Evolutionary conservation across 2,329 filamentous ascomycete species (phyloP), one percentile per base, ranked within the genome.

Genomic region (Knufia petricola): DNA sequence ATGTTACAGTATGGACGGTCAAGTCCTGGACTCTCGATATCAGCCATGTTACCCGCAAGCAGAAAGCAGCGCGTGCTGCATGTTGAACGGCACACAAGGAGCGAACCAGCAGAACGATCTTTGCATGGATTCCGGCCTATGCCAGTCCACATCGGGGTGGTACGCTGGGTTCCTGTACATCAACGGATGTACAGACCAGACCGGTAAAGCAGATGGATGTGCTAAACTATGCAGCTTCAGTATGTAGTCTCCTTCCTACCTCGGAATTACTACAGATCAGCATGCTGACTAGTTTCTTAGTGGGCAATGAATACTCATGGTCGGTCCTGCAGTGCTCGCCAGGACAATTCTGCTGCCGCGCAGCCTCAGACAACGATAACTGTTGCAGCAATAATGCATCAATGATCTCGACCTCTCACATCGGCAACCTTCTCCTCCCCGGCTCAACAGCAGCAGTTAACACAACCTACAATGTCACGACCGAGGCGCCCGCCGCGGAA

Each of bases 101-200:
- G 39, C 8, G 21, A n/a, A 28, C 24, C 39, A 42, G 24, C 46
- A 46, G 24, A 50, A 52, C 34, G 50, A 52, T 23, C 26, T 52
- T 17, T 52, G 50, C 50, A 37, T 51, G 37, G 39, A 49, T 19
- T 49, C 46, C 7, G 50, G 50, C 10, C 50, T 52, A n/a, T 52
- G 50, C 32, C 43, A 50, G 41, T 52, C 50, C 17, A 52, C 50
- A 17, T 46, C 50, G 2, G 44, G 41, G 30, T 49, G 47, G 44
- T 47, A 34, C 20, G 43, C 38, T 7, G 46, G 44, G 4, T 50
- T 42, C 41, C 47, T 52, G 9, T 50, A 45, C 20, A 42, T 48
- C 46, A 50, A 52, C 23, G 50, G 23, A 13, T 47, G 24, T 10
- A 36, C 34, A 50, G 50, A 52, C 20, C 32, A 28, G n/a, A 49